A percentile compares a stretch with the other conserved stretches of the same genome.
Conservation (phyloP, 139 green algal species). For the Chlamydomonas sphaeroides region DNA sequence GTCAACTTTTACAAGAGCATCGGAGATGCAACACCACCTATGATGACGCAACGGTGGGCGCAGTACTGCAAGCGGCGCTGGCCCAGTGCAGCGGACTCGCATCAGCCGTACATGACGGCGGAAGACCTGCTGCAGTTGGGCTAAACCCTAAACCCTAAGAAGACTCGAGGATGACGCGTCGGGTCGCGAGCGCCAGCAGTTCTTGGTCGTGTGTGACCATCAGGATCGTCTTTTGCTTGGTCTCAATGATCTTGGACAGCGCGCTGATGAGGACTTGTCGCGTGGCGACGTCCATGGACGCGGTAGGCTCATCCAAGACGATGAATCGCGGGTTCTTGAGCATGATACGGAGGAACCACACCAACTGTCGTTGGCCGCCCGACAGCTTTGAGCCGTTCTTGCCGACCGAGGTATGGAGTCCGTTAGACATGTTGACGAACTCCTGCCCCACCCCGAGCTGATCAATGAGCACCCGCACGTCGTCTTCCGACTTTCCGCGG, state of each 20-base stretch:
- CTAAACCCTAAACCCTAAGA: too few species aligned
- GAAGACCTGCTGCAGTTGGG: too few species aligned
- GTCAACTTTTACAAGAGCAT: too few species aligned
- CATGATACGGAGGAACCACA: background rate
- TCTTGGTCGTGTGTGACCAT: background rate
- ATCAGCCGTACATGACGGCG: too few species aligned
- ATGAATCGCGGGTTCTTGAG: background rate
- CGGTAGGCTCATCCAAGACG: background rate
- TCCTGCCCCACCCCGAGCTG: background rate
- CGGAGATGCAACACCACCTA: too few species aligned
- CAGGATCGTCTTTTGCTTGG: background rate
- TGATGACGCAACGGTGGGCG: too few species aligned
- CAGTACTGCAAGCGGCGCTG: too few species aligned
- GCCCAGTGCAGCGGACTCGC: too few species aligned
- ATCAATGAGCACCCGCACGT: background rate
- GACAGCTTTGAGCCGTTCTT: background rate
- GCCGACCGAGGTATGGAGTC: background rate
- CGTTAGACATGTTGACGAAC: background rate
- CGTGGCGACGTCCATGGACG: background rate
- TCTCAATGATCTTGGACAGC: background rate
- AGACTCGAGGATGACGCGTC: background rate
- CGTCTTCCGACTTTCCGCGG: background rate
- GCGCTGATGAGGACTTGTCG: background rate
- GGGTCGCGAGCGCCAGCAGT: background rate
- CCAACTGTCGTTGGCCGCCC: background rate